Conservation (phyloP, 2,329 filamentous ascomycete genomes). For the Zalaria obscura region DNA sequence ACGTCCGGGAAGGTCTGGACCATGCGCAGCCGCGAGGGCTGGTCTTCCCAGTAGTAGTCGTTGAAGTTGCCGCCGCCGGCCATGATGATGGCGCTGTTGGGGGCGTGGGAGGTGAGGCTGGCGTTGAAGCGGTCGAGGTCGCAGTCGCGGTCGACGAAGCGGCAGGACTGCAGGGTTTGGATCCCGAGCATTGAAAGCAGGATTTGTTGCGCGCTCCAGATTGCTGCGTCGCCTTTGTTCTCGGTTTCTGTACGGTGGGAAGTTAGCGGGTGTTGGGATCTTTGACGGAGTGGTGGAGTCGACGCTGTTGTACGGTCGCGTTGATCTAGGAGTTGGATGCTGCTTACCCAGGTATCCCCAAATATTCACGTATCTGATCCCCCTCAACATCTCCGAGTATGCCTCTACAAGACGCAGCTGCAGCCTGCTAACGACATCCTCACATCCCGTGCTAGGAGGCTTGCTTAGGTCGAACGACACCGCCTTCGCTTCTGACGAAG, state of each 20-base stretch:
- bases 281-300: too few relatives aligned
- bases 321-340: too few relatives aligned
- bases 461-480: constrained; percentile 2
- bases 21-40: constrained; percentile 2
- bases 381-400: constrained; percentile 2
- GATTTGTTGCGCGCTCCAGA: constrained; percentile 3
- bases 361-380: constrained; percentile 3
- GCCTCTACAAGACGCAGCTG: constrained; percentile 1
- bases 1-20: constrained; percentile 2
- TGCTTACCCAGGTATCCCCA: constrained; percentile 1
- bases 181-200: constrained; percentile 3
- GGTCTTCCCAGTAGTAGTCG: constrained; percentile 5
- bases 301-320: too few relatives aligned
- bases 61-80: constrained; percentile 5
- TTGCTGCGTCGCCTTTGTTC: constrained; percentile 4
- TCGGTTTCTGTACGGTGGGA: background rate
- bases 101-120: constrained; percentile 2
- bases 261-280: too few relatives aligned
- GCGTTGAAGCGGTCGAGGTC: constrained; percentile 3
- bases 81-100: constrained; percentile 2
- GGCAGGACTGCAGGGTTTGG: constrained; percentile 2
- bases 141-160: constrained; percentile 3
- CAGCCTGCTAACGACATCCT: constrained; percentile 1
- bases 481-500: background rate
- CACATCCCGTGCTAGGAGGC: constrained; percentile 2